Conservation (phyloP, 2,329 filamentous ascomycete genomes). For the Aureobasidium sp. region DNA sequence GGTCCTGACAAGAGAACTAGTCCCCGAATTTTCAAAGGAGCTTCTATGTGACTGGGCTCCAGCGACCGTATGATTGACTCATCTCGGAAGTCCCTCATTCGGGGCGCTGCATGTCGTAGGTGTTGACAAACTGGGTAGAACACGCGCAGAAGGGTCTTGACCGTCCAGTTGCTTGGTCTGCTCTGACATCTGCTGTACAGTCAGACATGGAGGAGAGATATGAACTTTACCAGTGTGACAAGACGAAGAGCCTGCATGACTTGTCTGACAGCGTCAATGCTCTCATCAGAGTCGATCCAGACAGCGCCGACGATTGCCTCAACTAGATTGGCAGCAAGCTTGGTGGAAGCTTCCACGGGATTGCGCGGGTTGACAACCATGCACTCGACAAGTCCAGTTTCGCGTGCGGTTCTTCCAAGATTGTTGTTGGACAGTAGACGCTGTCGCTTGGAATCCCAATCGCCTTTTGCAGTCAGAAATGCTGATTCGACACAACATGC, state of each 20-base stretch:
- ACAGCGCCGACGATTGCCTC: slow-evolving; percentile 2
- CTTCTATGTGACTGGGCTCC: neutral
- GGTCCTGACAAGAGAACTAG: neutral
- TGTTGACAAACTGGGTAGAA: neutral
- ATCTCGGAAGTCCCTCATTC: neutral
- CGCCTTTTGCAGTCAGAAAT: neutral
- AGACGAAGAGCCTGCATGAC: neutral
- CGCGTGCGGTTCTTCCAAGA: neutral
- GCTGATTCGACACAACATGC: neutral
- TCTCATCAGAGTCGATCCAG: neutral
- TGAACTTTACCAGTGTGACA: neutral
- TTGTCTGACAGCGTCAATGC: neutral
- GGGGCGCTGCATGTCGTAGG: neutral
- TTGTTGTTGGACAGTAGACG: neutral
- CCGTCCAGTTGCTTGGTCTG: too few species aligned
- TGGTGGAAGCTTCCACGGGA: neutral
- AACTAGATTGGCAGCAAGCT: neutral
- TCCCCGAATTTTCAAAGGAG: neutral
- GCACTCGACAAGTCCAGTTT: neutral
- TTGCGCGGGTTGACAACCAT: too few species aligned
- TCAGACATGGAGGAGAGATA: neutral
- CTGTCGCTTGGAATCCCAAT: neutral
- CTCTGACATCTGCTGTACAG: neutral
- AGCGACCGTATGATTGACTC: neutral
- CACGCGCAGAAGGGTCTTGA: neutral